A percentile compares a stretch with the other conserved stretches of the same genome.
Evolutionary conservation across 1,284 basidiomycete genomes (phyloP).

Genomic region (Pascua guehoae): DNA sequence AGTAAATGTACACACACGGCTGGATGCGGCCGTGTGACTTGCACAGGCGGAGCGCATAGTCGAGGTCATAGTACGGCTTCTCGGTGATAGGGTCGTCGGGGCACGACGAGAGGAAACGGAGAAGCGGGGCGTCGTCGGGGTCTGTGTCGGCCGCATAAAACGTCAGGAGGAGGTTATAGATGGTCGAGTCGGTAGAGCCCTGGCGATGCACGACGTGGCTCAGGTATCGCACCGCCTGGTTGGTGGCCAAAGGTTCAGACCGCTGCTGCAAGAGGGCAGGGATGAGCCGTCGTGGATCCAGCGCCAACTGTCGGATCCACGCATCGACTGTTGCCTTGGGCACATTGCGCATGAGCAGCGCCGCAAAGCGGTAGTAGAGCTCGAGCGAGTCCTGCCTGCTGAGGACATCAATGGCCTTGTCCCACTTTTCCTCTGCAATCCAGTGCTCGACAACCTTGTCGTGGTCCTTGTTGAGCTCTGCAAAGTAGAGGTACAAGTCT

Average conservation of each 20-base stretch:
- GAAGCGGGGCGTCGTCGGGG: slow-evolving; percentile 71
- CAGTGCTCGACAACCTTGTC: slow-evolving; percentile 88
- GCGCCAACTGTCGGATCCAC: slow-evolving; percentile 75
- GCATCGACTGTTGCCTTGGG: slow-evolving; percentile 87
- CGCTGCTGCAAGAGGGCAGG: slow-evolving; percentile 83
- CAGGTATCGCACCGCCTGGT: slow-evolving; percentile 85
- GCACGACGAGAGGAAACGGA: slow-evolving; percentile 80
- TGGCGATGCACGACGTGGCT: slow-evolving; percentile 68
- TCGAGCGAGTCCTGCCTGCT: slow-evolving; percentile 81
- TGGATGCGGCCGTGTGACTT: slow-evolving; percentile 76
- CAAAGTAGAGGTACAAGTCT: slow-evolving; percentile 89
- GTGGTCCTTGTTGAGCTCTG: slow-evolving; percentile 75
- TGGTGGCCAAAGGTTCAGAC: slow-evolving; percentile 49
- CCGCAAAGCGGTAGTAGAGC: slow-evolving; percentile 88
- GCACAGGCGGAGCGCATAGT: slow-evolving; percentile 91
- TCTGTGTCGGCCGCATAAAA: slow-evolving; percentile 62
- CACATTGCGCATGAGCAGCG: slow-evolving; percentile 78
- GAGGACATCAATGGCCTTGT: slow-evolving; percentile 80
- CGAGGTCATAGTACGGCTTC: slow-evolving; percentile 91
- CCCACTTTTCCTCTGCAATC: slow-evolving; percentile 87
- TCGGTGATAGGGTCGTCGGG: slow-evolving; percentile 77
- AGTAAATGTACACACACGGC: slow-evolving; percentile 94
- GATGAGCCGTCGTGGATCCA: slow-evolving; percentile 81
- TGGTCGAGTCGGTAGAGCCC: slow-evolving; percentile 74
- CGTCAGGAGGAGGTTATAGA: slow-evolving; percentile 92